Base-by-base conservation (phyloP, 768 basidiomycete genomes). In the Boletus edulis region DNA sequence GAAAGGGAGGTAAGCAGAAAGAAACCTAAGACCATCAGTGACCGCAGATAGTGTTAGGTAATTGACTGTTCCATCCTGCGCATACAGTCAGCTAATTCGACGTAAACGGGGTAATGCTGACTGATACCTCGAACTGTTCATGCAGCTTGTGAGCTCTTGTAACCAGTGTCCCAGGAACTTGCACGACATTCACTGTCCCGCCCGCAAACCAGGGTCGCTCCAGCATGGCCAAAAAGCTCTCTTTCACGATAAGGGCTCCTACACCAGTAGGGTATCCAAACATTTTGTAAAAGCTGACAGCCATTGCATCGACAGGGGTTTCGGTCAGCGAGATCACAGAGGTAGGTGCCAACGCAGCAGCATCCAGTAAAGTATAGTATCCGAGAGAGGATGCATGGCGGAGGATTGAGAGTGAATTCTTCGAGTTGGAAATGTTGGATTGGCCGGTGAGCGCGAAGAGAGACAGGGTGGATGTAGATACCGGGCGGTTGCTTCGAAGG, bases 271-370 rank as follows among this genome's bases (percentile, higher is more conserved):
- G 91, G 61, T 85, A 93, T 34, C 91, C 91, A 59, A 91, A 90
- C 87, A 93, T 91, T 62, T 94, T 94, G 73, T 94, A 94, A 63
- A 93, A 91, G 42, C 87, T 89, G 50, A 94, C 65, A 0, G 85
- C 89, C 80, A 91, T 84, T 1, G 90, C 91, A 68, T 94, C 91
- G 12, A 91, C 85, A 5, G 85, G 81, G 31, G 77, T 78, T 49
- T 85, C 80, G 1, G 79, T 69, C 14, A 94, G 74, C 13, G 87
- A 87, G 51, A 93, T 79, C 17, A 75, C 64, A 9, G 89, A 83
- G 2, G 88, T 86, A 11, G 91, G 84, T 3, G 84, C 90, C 38
- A 93, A 75, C 3, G 91, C 91, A 7, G 91, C 91, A 15, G 86
- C 89, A 64, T 94, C 91, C 35, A 93, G 73, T n/a, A 94, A 71